Evolutionary conservation across 225 moss, liverwort and hornwort species (phyloP), one percentile per base, ranked within the genome.

Genomic region (Bryum argenteum): DNA sequence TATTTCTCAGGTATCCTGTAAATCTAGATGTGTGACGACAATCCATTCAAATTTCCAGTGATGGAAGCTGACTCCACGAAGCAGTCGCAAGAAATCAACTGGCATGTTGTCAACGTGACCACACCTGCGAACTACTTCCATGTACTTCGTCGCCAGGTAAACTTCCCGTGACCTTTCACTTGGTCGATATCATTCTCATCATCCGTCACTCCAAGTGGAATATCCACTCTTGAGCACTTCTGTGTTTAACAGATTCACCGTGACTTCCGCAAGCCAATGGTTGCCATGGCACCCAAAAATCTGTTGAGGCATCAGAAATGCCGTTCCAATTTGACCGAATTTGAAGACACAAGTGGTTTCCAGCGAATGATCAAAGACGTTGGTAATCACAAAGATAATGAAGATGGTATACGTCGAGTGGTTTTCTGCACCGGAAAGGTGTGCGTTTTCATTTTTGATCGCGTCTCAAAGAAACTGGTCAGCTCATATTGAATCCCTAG

Each of bases 111-210:
- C 63, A 96, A 93, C 66, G 80, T 83, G 26, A 93, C 96, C 52
- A 96, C 91, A 13, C 93, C 90, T 48, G 96, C 96, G 23, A 96
- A 96, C 61, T 96, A 96, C 71, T 96, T 96, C 68, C 96, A 96
- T 77, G 87, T 96, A 51, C 85, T 96, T 62, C 87, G 90, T 66
- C 90, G 91, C 44, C 90, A 93, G 91, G 96, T 80, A 63, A 59
- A 70, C n/a, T n/a, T n/a, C n/a, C n/a, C n/a, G n/a, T n/a, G n/a
- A n/a, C n/a, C 66, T 41, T 65, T 33, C 3, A 54, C 48, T 9
- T 17, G 61, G 22, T 39, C 57, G n/a, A 23, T 14, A 37, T 11
- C 5, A 42, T 0, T 67, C 53, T 69, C 14, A 63, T 80, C 44
- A 47, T 65, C 10, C 11, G 53, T 62, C 9, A 69, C 24, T 58